A percentile compares a stretch with the other conserved stretches of the same genome.
Conservation (phyloP, 73 alveolate species). For the Effrenium voratum region DNA sequence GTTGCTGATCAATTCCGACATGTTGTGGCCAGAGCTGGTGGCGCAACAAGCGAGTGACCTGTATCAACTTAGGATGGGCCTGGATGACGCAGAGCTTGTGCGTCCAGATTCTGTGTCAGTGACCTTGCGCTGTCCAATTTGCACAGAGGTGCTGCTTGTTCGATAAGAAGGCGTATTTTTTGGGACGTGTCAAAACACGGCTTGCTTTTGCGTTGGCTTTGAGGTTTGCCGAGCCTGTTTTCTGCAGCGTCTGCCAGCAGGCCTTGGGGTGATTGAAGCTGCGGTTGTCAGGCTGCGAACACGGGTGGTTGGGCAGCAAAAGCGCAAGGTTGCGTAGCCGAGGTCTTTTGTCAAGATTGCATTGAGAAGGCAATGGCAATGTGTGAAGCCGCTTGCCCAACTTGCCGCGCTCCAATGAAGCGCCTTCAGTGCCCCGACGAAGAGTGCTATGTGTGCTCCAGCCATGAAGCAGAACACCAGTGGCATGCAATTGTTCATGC, state of each 20-base stretch:
- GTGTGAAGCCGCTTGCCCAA: constrained; percentile 72
- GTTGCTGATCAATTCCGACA: too few species aligned
- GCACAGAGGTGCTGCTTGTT: constrained; percentile 64
- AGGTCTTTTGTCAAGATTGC: constrained; percentile 82
- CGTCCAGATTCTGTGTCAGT: constrained; percentile 74
- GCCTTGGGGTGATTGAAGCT: background rate
- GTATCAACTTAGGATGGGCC: constrained; percentile 75
- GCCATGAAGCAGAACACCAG: too few species aligned
- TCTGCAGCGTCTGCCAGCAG: constrained; percentile 79
- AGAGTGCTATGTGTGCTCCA: too few species aligned
- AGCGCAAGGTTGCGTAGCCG: background rate
- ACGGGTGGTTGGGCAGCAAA: background rate
- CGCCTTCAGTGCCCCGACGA: constrained; percentile 25
- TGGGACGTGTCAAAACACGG: too few species aligned
- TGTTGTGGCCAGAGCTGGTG: too few species aligned
- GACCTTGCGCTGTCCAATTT: constrained; percentile 78
- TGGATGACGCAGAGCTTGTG: constrained; percentile 65
- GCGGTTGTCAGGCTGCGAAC: background rate
- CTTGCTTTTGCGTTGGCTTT: background rate
- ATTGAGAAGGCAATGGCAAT: constrained; percentile 41
- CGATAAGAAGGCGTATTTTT: background rate
- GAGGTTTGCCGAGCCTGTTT: constrained; percentile 72
- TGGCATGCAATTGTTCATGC: too few species aligned
- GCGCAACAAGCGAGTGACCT: too few species aligned
- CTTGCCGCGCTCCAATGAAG: constrained; percentile 74